Conservation (phyloP, 1,284 basidiomycete genomes). For the Cutaneotrichosporon arboriforme region DNA sequence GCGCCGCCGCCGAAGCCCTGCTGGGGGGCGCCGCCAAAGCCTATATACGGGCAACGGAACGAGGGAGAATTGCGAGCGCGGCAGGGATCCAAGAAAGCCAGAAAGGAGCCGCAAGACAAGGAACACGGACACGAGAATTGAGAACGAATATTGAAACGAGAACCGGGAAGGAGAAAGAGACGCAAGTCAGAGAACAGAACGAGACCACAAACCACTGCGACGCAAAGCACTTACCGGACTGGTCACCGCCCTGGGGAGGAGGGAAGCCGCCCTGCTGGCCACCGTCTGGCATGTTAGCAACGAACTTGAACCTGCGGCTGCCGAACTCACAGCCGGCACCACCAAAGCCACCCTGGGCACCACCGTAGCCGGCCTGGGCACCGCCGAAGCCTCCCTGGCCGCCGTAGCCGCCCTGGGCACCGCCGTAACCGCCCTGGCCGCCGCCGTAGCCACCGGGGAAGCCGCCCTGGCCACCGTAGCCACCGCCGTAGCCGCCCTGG, state of each 20-base stretch:
- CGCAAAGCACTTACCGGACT: slow-evolving; percentile 24
- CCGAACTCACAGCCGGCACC: slow-evolving; percentile 45
- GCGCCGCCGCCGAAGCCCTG: slow-evolving; percentile 24
- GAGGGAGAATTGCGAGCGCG: background rate
- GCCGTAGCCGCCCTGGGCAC: slow-evolving; percentile 21
- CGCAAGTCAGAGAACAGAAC: slow-evolving; percentile 1
- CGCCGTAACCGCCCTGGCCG: slow-evolving; percentile 25
- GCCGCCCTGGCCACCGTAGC: slow-evolving; percentile 33
- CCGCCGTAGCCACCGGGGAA: slow-evolving; percentile 43
- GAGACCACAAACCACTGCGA: slow-evolving; percentile 4
- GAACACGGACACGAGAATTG: background rate
- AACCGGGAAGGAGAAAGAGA: background rate
- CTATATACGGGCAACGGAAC: slow-evolving; percentile 4
- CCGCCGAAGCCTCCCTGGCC: slow-evolving; percentile 32
- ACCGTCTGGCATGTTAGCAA: slow-evolving; percentile 8
- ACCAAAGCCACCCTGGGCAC: slow-evolving; percentile 29
- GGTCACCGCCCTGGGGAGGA: slow-evolving; percentile 24
- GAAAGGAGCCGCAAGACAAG: background rate
- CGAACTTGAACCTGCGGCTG: background rate
- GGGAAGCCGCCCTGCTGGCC: slow-evolving; percentile 42
- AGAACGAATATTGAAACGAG: slow-evolving; percentile 2
- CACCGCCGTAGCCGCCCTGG: slow-evolving; percentile 39
- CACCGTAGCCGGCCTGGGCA: slow-evolving; percentile 37
- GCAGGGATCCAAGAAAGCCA: background rate
- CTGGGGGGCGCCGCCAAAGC: slow-evolving; percentile 14